Percentiles rank a stretch among this genome's conserved stretches.
These are phyloP conservation scores for Asterophora parasitica DNA, from an alignment of 768 basidiomycete genomes.

Conservation along the genomic window DNA sequence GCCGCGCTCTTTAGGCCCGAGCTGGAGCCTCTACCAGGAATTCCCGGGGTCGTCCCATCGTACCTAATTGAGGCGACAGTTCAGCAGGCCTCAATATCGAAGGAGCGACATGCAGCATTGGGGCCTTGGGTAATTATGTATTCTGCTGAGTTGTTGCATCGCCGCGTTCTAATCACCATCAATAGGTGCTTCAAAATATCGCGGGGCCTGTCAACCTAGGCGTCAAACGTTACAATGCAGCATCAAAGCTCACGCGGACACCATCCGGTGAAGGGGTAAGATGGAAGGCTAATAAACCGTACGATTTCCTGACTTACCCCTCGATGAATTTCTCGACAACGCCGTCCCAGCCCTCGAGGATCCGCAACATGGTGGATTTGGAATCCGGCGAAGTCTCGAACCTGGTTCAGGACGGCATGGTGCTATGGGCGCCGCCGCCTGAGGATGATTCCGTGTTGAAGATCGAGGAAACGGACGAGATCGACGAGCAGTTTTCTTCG, in stretches of 20 bases:
- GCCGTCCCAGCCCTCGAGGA: constrained; percentile 34
- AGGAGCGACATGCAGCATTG: constrained; percentile 45
- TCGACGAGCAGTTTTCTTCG: not conserved
- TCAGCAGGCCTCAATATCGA: constrained; percentile 39
- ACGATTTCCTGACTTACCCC: constrained; percentile 45
- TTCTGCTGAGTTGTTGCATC: not conserved
- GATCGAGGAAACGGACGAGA: constrained; percentile 6
- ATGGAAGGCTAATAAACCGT: constrained; percentile 29
- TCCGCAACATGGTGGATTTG: constrained; percentile 40
- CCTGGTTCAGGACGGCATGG: constrained; percentile 43
- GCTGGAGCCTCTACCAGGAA: constrained; percentile 26
- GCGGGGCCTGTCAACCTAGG: constrained; percentile 26
- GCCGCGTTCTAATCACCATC: constrained; percentile 4
- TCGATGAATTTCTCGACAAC: constrained; percentile 36
- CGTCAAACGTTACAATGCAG: constrained; percentile 40
- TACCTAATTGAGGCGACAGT: constrained; percentile 46
- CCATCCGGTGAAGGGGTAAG: constrained; percentile 18
- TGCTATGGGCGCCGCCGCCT: constrained; percentile 35
- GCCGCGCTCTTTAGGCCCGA: constrained; percentile 27
- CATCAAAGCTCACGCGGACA: constrained; percentile 28
- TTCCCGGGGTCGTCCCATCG: constrained; percentile 43
- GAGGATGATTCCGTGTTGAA: constrained; percentile 10
- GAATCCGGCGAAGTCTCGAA: constrained; percentile 44
- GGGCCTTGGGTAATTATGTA: constrained; percentile 47
- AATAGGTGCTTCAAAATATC: constrained; percentile 22